Evolutionary conservation across 2,329 filamentous ascomycete genomes (phyloP), one percentile per base, ranked within the genome.

Genomic region (Cyphellophora attinorum): DNA sequence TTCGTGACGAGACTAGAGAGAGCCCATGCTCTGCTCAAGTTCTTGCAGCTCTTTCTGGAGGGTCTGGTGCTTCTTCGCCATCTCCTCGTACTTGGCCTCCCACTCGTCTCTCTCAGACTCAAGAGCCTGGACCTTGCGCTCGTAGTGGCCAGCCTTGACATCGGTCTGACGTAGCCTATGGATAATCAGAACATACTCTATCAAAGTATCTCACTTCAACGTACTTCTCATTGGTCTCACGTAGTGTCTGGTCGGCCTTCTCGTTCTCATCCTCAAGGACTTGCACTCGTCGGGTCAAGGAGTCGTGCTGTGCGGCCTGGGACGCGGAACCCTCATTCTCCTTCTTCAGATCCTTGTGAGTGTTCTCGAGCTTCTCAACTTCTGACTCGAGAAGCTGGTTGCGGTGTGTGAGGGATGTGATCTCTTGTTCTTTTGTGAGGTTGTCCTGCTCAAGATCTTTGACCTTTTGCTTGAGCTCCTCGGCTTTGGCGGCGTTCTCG

Each of bases 151-250:
- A 56, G 89, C 88, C 75, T 96, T 96, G 68, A 96, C 86, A 62
- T 98, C 91, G 68, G 91, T 95, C 71, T 94, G 88, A 62, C 91
- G 88, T 58, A 96, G 85, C 70, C 91, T 98, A 52, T n/a, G 23
- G 11, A 36, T 8, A 15, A 27, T 30, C 23, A 18, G 18, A 37
- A 19, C 35, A 13, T 29, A 30, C 33, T n/a, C n/a, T n/a, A n/a
- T n/a, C n/a, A n/a, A n/a, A n/a, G n/a, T n/a, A n/a, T n/a, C n/a
- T n/a, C n/a, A n/a, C n/a, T n/a, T n/a, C n/a, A n/a, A n/a, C 84
- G 57, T 79, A 98, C 91, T 95, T 96, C 70, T 98, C 91, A 67
- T 94, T 96, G 57, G 86, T 82, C 70, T 96, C 91, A 59, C 89
- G 82, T 59, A 96, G 74, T 48, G 85, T 93, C 79, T 88, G 91